phyloP scores from a whole-genome alignment of 2,329 filamentous ascomycete species.

The Emericellopsis atlantica region DNA sequence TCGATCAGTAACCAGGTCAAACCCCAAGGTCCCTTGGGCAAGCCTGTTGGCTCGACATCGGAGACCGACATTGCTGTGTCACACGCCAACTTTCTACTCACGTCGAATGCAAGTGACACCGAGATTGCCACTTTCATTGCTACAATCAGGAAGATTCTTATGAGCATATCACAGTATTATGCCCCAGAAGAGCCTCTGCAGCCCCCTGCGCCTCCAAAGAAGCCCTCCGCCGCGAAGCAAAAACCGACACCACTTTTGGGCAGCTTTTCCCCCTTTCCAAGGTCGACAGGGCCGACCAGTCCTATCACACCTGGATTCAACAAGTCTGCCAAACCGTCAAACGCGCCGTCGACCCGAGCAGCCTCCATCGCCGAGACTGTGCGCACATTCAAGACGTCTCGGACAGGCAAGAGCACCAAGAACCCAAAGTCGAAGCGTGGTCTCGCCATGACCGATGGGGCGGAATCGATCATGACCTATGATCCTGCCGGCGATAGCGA shows the following conservation, averaged over 20 bases:
- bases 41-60: slow-evolving; percentile 6
- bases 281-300: slow-evolving; percentile 9
- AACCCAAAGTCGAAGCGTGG: not conserved
- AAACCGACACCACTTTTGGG: slow-evolving; percentile 15
- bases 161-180: slow-evolving; percentile 25
- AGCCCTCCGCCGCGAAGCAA: slow-evolving; percentile 7
- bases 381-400: slow-evolving; percentile 14
- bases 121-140: slow-evolving; percentile 43
- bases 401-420: slow-evolving; percentile 7
- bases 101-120: slow-evolving; percentile 36
- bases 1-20: slow-evolving; percentile 13
- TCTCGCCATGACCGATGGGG: slow-evolving; percentile 7
- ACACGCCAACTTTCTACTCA: slow-evolving; percentile 44
- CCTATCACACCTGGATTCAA: slow-evolving; percentile 4
- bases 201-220: slow-evolving; percentile 4
- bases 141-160: slow-evolving; percentile 32
- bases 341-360: slow-evolving; percentile 8
- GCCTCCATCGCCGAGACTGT: slow-evolving; percentile 21
- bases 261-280: slow-evolving; percentile 17
- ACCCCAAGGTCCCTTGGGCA: not conserved
- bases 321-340: slow-evolving; percentile 1
- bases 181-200: slow-evolving; percentile 18
- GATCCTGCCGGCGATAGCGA: slow-evolving; percentile 26
- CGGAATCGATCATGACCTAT: slow-evolving; percentile 18
- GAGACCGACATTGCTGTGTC: slow-evolving; percentile 24